Evolutionary conservation across 441 rosid species (phyloP).

Genomic region (Raphanus hybrid): DNA sequence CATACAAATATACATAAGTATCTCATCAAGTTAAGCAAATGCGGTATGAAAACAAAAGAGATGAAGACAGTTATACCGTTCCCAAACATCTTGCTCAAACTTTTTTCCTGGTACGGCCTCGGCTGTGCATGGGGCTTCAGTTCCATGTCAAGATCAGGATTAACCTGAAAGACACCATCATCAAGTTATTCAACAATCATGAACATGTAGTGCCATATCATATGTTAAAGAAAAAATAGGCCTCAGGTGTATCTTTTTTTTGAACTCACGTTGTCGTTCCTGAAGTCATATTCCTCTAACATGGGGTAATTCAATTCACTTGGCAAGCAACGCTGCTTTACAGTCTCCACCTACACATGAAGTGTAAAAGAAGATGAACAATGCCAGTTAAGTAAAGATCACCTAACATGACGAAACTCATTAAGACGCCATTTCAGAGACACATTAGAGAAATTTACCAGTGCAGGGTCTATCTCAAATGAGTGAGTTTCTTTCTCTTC

Average conservation of each 20-base stretch:
- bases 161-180: slow-evolving; percentile 57
- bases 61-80: too few species aligned
- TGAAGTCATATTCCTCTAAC: slow-evolving; percentile 98
- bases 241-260: neutral
- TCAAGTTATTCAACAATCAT: slow-evolving; percentile 17
- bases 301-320: slow-evolving; percentile 94
- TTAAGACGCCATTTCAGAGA: neutral
- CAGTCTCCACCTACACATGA: slow-evolving; percentile 79
- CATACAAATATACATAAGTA: too few species aligned
- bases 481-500: slow-evolving; percentile 94
- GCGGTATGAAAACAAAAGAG: neutral
- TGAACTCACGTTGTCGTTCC: slow-evolving; percentile 80
- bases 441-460: slow-evolving; percentile 39
- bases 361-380: slow-evolving; percentile 12
- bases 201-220: slow-evolving; percentile 4
- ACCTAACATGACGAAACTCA: slow-evolving; percentile 7
- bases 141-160: slow-evolving; percentile 92
- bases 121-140: slow-evolving; percentile 80
- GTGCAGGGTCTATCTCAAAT: slow-evolving; percentile 88
- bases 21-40: slow-evolving; percentile 5
- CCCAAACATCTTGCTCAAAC: too few species aligned
- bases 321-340: slow-evolving; percentile 96
- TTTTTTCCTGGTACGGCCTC: too few species aligned
- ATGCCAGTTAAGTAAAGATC: neutral
- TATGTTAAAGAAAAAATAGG: neutral